Evolutionary conservation across 2,329 filamentous ascomycete species (phyloP).

Genomic region (Onygenales sp.): DNA sequence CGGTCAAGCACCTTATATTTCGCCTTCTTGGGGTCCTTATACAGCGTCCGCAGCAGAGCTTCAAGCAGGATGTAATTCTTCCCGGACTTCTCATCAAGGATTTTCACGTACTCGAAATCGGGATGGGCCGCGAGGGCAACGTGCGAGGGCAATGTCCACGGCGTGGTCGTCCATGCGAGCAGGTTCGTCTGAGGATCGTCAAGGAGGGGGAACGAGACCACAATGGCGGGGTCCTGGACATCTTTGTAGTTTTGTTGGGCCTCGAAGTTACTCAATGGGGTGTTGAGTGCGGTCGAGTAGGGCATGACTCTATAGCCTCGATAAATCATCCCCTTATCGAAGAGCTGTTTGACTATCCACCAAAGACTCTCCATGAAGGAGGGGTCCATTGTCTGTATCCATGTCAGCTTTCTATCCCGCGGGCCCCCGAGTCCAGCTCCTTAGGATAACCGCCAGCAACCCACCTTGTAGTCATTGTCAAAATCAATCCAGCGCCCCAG

Average conservation of each 20-base stretch:
- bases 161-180: conserved; percentile 83
- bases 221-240: conserved; percentile 79
- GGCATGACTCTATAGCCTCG: conserved; percentile 89
- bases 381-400: conserved; percentile 72
- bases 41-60: conserved; percentile 68
- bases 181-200: conserved; percentile 66
- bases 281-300: conserved; percentile 83
- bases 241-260: conserved; percentile 92
- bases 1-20: conserved; percentile 78
- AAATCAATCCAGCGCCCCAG: conserved; percentile 96
- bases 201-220: conserved; percentile 76
- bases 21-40: conserved; percentile 93
- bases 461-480: conserved; percentile 88
- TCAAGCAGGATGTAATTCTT: conserved; percentile 82
- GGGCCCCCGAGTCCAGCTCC: neutral
- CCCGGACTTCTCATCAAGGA: conserved; percentile 69
- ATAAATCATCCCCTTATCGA: conserved; percentile 82
- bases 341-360: conserved; percentile 95
- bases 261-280: conserved; percentile 86
- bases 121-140: conserved; percentile 68
- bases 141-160: conserved; percentile 78
- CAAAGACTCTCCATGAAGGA: conserved; percentile 92
- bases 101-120: conserved; percentile 79
- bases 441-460: conserved; percentile 1
- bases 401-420: conserved; percentile 4